Evolutionary conservation across 345 rosid species (phyloP).

Genomic region (Noccaea caerulescens): DNA sequence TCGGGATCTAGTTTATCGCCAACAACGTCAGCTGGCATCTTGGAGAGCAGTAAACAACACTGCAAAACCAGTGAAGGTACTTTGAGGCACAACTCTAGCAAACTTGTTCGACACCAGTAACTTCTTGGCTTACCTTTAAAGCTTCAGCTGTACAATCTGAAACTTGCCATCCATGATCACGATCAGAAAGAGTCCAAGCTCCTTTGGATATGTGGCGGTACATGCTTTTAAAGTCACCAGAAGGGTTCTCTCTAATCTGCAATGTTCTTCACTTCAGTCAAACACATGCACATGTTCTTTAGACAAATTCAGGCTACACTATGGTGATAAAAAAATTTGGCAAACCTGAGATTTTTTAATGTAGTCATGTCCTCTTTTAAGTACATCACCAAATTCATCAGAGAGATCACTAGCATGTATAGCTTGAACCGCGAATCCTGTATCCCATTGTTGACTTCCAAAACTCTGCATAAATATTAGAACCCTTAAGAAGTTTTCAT

Average conservation of each 20-base stretch:
- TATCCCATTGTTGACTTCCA: constrained; percentile 74
- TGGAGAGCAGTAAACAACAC: constrained; percentile 68
- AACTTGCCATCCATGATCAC: constrained; percentile 78
- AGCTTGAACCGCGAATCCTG: constrained; percentile 64
- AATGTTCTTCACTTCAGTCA: neutral
- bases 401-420: constrained; percentile 51
- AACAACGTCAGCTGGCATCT: constrained; percentile 67
- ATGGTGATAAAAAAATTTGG: neutral
- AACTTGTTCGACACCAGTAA: neutral
- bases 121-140: constrained; percentile 51
- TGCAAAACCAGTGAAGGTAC: constrained; percentile 31
- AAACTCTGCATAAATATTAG: constrained; percentile 46
- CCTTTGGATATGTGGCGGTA: constrained; percentile 71
- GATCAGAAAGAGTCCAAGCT: constrained; percentile 63
- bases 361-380: constrained; percentile 59
- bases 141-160: constrained; percentile 78
- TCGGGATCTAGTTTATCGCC: constrained; percentile 60
- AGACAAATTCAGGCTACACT: neutral
- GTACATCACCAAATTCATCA: constrained; percentile 52
- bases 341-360: constrained; percentile 66
- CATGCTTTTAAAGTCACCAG: constrained; percentile 62
- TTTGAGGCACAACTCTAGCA: constrained; percentile 1
- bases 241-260: constrained; percentile 64
- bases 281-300: constrained; percentile 5
- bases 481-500: neutral